Base-by-base conservation (phyloP, 1,284 basidiomycete species). In the Pascua guehoae region DNA sequence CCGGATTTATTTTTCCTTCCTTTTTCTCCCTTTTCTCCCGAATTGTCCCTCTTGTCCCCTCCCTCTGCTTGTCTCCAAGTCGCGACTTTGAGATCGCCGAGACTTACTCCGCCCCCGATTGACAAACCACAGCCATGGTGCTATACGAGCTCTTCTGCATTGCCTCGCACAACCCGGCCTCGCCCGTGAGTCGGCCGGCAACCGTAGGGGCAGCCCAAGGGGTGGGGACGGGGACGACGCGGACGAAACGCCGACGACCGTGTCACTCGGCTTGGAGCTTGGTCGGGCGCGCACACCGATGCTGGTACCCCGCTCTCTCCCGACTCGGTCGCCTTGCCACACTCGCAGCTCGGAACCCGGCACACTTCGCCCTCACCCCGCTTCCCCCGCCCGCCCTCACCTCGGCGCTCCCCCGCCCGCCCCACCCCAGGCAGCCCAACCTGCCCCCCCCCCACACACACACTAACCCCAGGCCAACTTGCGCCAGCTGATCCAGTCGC, bases 91-190 rank as follows among this genome's bases (percentile, higher is more conserved):
- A 39, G 17, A 11, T 18, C 38, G 17, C 18, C 47, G 47, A 37
- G 38, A n/a, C 24, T 49, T 49, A 10, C 37, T 14, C 37, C 12
- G 46, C 12, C 38, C 8, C 12, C 16, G 14, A 18, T 49, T n/a
- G 17, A 32, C 41, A 37, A 43, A 51, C 54, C 50, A 40, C 42
- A 60, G 62, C 40, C 38, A 77, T 78, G 76, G 73, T 73, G 24
- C 67, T 78, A 41, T 78, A 78, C 67, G 76, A 78, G 61, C 67
- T 78, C 11, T 75, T 77, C 70, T 78, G 76, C 62, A 77, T 78
- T 58, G 74, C 74, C 11, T 64, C 70, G 18, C 76, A 78, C 61
- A 73, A 75, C 59, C 70, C 75, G 10, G 51, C 62, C 46, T 74
- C 74, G 12, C 70, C 73, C 36, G 75, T 77, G 53, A 62, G 69